These are phyloP conservation scores for Russula sp. DNA, from an alignment of 768 basidiomycete species.

Conservation along the genomic window DNA sequence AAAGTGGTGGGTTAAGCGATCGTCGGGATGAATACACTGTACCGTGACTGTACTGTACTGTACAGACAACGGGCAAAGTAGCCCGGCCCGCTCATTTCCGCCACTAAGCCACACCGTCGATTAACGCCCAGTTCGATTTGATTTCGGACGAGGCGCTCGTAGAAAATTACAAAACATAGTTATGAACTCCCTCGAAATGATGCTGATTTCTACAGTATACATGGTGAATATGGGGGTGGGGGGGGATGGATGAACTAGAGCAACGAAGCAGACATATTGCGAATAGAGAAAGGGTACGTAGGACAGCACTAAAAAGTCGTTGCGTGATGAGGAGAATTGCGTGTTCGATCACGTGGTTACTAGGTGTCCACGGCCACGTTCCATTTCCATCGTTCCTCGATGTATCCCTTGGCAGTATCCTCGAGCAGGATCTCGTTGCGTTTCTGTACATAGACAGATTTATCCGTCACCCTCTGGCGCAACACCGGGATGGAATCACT, in stretches of 20 bases:
- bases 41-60: too few species aligned
- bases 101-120: too few species aligned
- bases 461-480: conserved; percentile 92
- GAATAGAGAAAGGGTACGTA: neutral
- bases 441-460: conserved; percentile 97
- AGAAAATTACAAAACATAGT: neutral
- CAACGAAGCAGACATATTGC: conserved; percentile 6
- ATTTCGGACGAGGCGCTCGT: neutral
- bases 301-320: conserved; percentile 6
- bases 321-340: neutral
- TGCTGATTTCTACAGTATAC: conserved; percentile 20
- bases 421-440: conserved; percentile 92
- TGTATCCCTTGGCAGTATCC: conserved; percentile 87
- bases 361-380: conserved; percentile 68
- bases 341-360: conserved; percentile 1
- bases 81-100: neutral
- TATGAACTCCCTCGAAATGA: neutral
- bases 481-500: conserved; percentile 73
- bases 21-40: too few species aligned
- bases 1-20: neutral
- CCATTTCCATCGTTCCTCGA: conserved; percentile 84
- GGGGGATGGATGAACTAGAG: neutral
- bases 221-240: neutral
- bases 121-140: neutral
- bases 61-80: too few species aligned